These are phyloP conservation scores for Actinomortierella wolfii DNA, from an alignment of 371 early-diverging fungal species.

Conservation along the genomic window DNA sequence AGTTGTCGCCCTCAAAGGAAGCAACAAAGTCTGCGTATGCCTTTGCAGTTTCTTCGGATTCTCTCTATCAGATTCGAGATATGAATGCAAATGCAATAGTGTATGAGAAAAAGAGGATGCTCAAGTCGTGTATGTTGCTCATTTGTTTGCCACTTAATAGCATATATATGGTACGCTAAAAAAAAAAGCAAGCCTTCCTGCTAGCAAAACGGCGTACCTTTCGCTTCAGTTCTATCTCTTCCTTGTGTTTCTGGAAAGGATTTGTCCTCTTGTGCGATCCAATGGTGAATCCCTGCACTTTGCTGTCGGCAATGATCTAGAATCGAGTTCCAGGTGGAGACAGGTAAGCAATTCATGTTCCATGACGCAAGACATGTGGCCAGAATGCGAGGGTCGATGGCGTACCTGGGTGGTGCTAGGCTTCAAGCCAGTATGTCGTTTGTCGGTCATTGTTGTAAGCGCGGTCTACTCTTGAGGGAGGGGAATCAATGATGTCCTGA, in stretches of 20 bases:
- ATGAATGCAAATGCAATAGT: background rate
- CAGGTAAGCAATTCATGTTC: no score
- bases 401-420: no score
- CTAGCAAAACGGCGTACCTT: conserved; percentile 53
- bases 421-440: no score
- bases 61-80: conserved; percentile 53
- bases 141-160: no score
- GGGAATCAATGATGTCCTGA: no score
- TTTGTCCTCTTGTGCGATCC: conserved; percentile 71
- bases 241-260: conserved; percentile 75
- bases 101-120: background rate
- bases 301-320: conserved; percentile 64
- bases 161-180: no score
- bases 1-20: conserved; percentile 74
- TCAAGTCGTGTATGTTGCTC: no score
- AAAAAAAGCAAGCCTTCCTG: background rate
- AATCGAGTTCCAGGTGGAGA: background rate
- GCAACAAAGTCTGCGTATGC: conserved; percentile 87
- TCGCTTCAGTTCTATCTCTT: conserved; percentile 72
- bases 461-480: no score
- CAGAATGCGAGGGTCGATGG: no score
- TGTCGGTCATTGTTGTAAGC: no score
- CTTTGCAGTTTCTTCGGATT: conserved; percentile 72
- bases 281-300: conserved; percentile 70
- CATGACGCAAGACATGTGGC: no score